phyloP scores from a whole-genome alignment of 192 early-diverging fungal species.

The Mortierella alpina region DNA sequence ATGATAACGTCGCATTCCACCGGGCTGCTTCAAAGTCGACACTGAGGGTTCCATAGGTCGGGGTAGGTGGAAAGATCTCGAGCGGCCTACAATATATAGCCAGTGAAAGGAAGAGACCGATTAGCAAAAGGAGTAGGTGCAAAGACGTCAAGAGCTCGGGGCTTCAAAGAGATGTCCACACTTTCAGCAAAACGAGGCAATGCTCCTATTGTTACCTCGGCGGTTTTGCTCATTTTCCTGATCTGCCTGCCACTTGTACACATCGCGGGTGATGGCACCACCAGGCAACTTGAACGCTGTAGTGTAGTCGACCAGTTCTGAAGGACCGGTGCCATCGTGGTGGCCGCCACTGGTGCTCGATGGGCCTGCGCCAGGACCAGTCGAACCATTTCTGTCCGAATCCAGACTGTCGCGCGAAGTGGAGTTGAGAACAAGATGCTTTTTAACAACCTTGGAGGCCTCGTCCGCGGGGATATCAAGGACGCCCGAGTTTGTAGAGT shows the following conservation, averaged over 20 bases:
- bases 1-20: slow-evolving; percentile 91
- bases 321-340: slow-evolving; percentile 35
- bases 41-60: slow-evolving; percentile 65
- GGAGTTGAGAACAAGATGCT: slow-evolving; percentile 75
- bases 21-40: slow-evolving; percentile 78
- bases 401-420: slow-evolving; percentile 54
- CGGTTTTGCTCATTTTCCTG: slow-evolving; percentile 65
- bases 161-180: not conserved
- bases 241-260: slow-evolving; percentile 90
- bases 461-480: slow-evolving; percentile 63
- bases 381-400: slow-evolving; percentile 45
- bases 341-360: slow-evolving; percentile 26
- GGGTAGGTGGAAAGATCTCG: slow-evolving; percentile 66
- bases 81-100: slow-evolving; percentile 42
- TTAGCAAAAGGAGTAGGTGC: not conserved
- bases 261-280: slow-evolving; percentile 86
- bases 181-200: slow-evolving; percentile 20
- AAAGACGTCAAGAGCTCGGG: not conserved
- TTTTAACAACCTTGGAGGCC: slow-evolving; percentile 73
- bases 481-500: slow-evolving; percentile 33
- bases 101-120: not conserved
- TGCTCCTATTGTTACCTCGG: slow-evolving; percentile 36
- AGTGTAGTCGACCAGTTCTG: slow-evolving; percentile 30
- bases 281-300: slow-evolving; percentile 69
- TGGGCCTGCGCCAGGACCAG: too few relatives aligned